Evolutionary conservation across 2,329 filamentous ascomycete genomes (phyloP).

Genomic region (Cladophialophora bantiana): DNA sequence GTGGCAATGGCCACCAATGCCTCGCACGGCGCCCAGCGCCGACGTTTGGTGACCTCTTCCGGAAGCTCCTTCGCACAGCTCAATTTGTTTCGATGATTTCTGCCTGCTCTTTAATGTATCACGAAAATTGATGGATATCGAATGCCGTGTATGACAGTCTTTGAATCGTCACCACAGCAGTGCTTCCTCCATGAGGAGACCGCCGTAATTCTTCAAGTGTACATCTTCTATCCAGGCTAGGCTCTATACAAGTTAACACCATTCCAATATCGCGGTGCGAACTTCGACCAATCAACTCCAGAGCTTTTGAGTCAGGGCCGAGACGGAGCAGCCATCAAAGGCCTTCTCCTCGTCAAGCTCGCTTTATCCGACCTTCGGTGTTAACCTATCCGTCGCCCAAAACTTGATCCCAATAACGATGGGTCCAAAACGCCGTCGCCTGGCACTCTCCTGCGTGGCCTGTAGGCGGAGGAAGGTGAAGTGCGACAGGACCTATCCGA

Average conservation of each 20-base stretch:
- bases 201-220: not conserved
- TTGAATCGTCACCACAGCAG: not conserved
- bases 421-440: constrained; percentile 39
- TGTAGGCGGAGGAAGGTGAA: constrained; percentile 40
- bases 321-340: not conserved
- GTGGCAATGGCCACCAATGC: not conserved
- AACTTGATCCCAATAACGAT: constrained; percentile 27
- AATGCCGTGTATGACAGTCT: not conserved
- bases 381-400: not conserved
- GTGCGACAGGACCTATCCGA: constrained; percentile 40
- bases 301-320: not conserved
- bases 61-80: not conserved
- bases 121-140: not conserved
- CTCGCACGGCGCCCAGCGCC: not conserved
- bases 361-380: not conserved
- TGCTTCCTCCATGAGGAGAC: not conserved
- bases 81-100: not conserved
- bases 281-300: not conserved
- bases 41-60: not conserved
- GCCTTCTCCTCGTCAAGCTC: not conserved
- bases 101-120: not conserved
- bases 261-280: not conserved
- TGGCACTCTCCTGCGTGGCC: constrained; percentile 40
- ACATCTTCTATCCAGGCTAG: not conserved
- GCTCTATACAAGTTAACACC: not conserved